Base-by-base conservation (phyloP, 495 filamentous ascomycete genomes). In the Ascobolus immersus region DNA sequence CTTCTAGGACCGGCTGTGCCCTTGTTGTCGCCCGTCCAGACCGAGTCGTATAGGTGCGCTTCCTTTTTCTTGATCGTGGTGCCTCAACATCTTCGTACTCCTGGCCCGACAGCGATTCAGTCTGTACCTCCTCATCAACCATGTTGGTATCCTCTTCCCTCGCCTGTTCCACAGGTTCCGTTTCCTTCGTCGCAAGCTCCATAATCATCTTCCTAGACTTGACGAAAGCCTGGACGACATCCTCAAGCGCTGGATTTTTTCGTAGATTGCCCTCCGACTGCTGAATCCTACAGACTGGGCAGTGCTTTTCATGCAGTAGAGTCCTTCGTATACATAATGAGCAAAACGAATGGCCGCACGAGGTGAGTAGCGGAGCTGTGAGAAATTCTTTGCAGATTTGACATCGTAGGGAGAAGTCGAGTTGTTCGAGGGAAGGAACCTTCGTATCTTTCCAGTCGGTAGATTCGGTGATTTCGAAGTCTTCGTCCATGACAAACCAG, bases 241-340 rank as follows among this genome's bases (percentile, higher is more conserved):
- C 79, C 44, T 84, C 66, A 24, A 93, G 56, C 0, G 71, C 68
- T 61, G 69, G 73, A 48, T 93, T 94, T 18, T 69, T 68, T 34
- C 84, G 61, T 40, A 99, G 46, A 43, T 77, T 84, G 36, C 74
- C 60, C 48, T 82, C 78, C 45, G 91, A 77, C 39, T 84, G 76
- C 4, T 54, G 44, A 3, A 61, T 55, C 32, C 82, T 69, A 51
- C 86, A 99, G 0, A 73, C 55, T 0, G 86, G 89, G 46, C 86
- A 99, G 49, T 73, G 77, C 7, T 76, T 71, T 39, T 91, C 82
- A 1, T 63, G 58, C 5, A 70, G 68, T 2, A 99, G 58, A 39
- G 72, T 76, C 34, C 80, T 60, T 11, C 86, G n/a, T n/a, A n/a
- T n/a, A n/a, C n/a, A n/a, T n/a, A n/a, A n/a, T n/a, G n/a, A n/a